Conservation (phyloP, 1,139 yeast species). For the Geotrichum armillariae region DNA sequence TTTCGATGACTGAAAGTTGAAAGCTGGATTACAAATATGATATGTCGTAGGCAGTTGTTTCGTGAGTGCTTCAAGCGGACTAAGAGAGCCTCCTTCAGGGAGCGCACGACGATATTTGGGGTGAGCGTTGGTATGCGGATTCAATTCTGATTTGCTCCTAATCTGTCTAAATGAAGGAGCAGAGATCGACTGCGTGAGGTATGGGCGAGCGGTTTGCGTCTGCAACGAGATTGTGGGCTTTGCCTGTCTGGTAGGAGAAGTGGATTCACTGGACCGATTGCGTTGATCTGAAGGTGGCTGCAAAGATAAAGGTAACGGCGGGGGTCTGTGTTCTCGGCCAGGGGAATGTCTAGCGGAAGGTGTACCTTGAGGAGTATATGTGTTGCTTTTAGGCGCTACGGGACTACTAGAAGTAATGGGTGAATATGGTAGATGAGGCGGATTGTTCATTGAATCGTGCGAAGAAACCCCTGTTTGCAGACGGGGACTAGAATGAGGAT, state of each 20-base stretch:
- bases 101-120: constrained; percentile 84
- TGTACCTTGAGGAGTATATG: constrained; percentile 13
- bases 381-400: background rate
- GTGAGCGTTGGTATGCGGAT: constrained; percentile 60
- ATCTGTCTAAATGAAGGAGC: constrained; percentile 50
- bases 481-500: constrained; percentile 19
- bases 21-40: constrained; percentile 82
- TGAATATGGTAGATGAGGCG: constrained; percentile 11
- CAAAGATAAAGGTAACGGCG: constrained; percentile 10
- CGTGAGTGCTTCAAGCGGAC: constrained; percentile 86
- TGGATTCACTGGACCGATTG: constrained; percentile 35
- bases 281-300: constrained; percentile 37
- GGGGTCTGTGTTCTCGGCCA: background rate
- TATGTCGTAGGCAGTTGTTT: constrained; percentile 77
- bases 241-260: constrained; percentile 23
- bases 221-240: constrained; percentile 7
- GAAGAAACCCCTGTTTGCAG: constrained; percentile 26
- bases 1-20: constrained; percentile 78
- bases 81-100: constrained; percentile 71
- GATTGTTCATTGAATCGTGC: background rate
- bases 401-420: constrained; percentile 13
- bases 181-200: background rate
- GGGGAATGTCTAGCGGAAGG: constrained; percentile 6
- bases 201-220: constrained; percentile 6
- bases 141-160: constrained; percentile 52